Conservation (phyloP, 805 yeast species). For the Candida boidinii region DNA sequence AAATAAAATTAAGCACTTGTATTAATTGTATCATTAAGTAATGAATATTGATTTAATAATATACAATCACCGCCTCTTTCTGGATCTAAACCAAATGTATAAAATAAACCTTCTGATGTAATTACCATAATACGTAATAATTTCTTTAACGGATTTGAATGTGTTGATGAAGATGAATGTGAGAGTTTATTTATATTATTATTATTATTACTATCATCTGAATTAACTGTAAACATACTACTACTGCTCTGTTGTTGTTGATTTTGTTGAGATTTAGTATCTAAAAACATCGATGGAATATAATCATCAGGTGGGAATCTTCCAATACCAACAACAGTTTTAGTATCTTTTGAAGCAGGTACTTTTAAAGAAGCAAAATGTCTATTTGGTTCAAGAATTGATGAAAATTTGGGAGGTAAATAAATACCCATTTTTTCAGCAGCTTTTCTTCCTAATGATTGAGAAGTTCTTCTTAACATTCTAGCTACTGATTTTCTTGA, state of each 20-base stretch:
- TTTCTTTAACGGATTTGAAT: constrained; percentile 11
- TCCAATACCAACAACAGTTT: constrained; percentile 42
- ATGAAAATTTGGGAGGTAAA: constrained; percentile 75
- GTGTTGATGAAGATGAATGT: not conserved
- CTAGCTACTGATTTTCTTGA: constrained; percentile 68
- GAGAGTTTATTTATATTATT: too few species aligned
- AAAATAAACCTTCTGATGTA: constrained; percentile 80
- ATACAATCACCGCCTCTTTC: constrained; percentile 94
- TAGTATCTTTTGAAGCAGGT: constrained; percentile 33
- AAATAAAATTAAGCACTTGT: too few species aligned
- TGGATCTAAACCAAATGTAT: constrained; percentile 77
- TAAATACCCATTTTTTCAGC: constrained; percentile 88
- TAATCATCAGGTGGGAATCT: constrained; percentile 18
- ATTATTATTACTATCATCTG: constrained; percentile 12
- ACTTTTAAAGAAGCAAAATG: constrained; percentile 77
- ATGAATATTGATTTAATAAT: constrained; percentile 46
- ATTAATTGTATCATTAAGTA: not conserved
- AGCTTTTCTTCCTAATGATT: constrained; percentile 66
- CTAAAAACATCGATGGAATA: constrained; percentile 14
- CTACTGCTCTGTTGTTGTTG: too few species aligned
- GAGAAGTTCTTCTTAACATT: constrained; percentile 70
- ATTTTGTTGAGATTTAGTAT: constrained; percentile 3
- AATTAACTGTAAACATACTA: not conserved
- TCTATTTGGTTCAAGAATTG: constrained; percentile 83
- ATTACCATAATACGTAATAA: constrained; percentile 62